Base-by-base conservation (phyloP, 345 rosid genomes). In the Eucalyptus microcorys region DNA sequence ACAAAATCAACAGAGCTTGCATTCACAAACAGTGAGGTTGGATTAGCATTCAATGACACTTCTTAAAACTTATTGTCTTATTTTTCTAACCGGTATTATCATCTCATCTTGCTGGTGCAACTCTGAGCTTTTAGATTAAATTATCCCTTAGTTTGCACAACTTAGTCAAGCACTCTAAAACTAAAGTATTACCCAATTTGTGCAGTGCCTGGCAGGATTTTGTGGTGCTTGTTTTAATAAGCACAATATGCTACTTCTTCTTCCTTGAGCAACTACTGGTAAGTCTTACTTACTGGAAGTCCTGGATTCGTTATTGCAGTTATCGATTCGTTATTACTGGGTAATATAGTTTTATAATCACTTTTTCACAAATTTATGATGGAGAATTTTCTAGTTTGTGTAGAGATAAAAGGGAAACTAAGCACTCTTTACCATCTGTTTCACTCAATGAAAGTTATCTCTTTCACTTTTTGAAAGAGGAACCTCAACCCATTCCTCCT, bases 151-250 rank as follows among this genome's bases (percentile, higher is more conserved):
- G 15, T 76, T 40, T 76, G 8, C 27, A 40, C 83, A n/a, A 32
- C 45, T 32, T 21, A 45, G 87, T 50, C 87, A 32, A 43, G 32
- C 87, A 86, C 30, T 40, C 55, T 3, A 52, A 55, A 66, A 37
- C 87, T 86, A 40, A 40, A 47, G 47, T 27, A 52, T 88, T 48
- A 40, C 64, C 57, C 89, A 55, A 86, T 64, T 55, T 49, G 49
- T 93, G 94, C 98, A 97, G 99, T 93, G 97, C 94, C 49, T 96
- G 98, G 95, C 99, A 96, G 91, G 99, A 96, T 89, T 96, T 97
- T 92, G 97, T 94, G 90, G 98, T 96, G 91, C 99, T 96, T 61
- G 97, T 96, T 88, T 92, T 97, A 87, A 95, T 97, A 87, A 97
- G 99, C 95, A 93, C 97, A 14, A 92, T 95, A 87, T 96, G 98